phyloP scores from a whole-genome alignment of 2,329 filamentous ascomycete genomes.

The Pseudofabraea citricarpa region DNA sequence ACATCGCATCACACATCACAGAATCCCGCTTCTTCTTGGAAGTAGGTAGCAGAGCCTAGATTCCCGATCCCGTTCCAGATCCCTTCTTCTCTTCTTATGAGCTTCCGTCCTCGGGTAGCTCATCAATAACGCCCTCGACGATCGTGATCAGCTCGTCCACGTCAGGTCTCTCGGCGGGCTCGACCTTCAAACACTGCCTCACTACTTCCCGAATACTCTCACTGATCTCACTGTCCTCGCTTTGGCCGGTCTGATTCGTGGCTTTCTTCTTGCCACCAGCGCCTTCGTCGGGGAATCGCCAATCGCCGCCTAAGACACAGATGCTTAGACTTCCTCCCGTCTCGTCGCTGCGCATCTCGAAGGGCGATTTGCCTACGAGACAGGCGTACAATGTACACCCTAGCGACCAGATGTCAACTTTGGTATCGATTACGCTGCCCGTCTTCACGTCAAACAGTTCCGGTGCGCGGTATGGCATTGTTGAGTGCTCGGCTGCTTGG shows the following conservation, averaged over 20 bases:
- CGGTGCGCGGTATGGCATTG: conserved; percentile 96
- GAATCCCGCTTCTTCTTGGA: no score
- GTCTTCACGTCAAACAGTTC: conserved; percentile 98
- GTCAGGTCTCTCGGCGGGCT: conserved; percentile 82
- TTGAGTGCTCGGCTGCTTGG: conserved; percentile 90
- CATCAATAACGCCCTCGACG: conserved; percentile 67
- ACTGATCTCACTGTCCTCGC: conserved; percentile 53
- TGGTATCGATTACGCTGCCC: conserved; percentile 85
- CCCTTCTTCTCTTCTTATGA: no score
- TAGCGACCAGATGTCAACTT: conserved; percentile 96
- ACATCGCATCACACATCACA: no score
- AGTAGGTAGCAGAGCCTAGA: no score
- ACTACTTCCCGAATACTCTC: conserved; percentile 85
- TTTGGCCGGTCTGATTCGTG: conserved; percentile 26
- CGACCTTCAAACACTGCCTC: conserved; percentile 77
- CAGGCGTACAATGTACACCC: conserved; percentile 98
- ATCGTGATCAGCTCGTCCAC: conserved; percentile 77
- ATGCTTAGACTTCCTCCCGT: conserved; percentile 90
- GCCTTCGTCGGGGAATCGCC: conserved; percentile 91
- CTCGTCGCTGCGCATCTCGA: conserved; percentile 93
- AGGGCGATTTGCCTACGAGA: conserved; percentile 92
- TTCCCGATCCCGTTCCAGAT: no score
- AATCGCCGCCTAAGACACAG: conserved; percentile 89
- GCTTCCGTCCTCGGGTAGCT: conserved; percentile 56
- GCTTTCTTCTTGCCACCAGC: conserved; percentile 43